phyloP scores from a whole-genome alignment of 1,139 yeast genomes.

The Yamadazyma kanchanaburiensis region DNA sequence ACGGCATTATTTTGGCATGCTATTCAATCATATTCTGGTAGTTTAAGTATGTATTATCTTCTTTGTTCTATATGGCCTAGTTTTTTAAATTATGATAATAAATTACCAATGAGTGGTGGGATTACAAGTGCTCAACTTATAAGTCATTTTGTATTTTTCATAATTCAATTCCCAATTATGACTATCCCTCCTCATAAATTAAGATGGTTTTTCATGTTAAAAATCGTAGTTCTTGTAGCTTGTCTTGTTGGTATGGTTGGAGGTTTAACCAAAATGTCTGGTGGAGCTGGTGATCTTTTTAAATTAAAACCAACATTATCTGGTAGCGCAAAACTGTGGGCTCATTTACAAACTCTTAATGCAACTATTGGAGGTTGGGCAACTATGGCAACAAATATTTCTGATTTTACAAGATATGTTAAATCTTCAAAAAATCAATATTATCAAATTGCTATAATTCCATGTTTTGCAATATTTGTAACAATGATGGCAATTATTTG shows the following conservation, averaged over 20 bases:
- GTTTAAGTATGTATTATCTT: constrained; percentile 23
- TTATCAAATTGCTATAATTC: constrained; percentile 10
- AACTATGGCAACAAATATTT: constrained; percentile 13
- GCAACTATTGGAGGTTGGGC: constrained; percentile 15
- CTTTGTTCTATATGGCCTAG: constrained; percentile 30
- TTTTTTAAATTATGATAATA: constrained; percentile 21
- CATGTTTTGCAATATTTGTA: constrained; percentile 13
- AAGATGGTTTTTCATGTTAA: constrained; percentile 13
- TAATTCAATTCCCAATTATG: constrained; percentile 14
- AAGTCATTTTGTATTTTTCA: constrained; percentile 12
- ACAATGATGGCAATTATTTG: constrained; percentile 14
- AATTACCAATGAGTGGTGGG: constrained; percentile 19
- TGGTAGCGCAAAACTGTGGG: constrained; percentile 11
- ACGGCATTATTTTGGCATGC: constrained; percentile 36
- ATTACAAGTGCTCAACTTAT: constrained; percentile 10
- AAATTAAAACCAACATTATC: constrained; percentile 6
- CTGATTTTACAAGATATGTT: constrained; percentile 14
- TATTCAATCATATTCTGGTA: constrained; percentile 30
- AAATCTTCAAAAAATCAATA: constrained; percentile 9
- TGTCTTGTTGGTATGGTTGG: constrained; percentile 12
- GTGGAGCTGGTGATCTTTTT: constrained; percentile 11
- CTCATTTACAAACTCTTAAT: constrained; percentile 7
- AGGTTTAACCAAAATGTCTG: constrained; percentile 13
- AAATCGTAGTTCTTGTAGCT: constrained; percentile 11
- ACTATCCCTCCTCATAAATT: constrained; percentile 13